Percentiles rank a stretch among this genome's conserved stretches.
Conservation (phyloP, 345 rosid species). For the Reutealis trisperma region DNA sequence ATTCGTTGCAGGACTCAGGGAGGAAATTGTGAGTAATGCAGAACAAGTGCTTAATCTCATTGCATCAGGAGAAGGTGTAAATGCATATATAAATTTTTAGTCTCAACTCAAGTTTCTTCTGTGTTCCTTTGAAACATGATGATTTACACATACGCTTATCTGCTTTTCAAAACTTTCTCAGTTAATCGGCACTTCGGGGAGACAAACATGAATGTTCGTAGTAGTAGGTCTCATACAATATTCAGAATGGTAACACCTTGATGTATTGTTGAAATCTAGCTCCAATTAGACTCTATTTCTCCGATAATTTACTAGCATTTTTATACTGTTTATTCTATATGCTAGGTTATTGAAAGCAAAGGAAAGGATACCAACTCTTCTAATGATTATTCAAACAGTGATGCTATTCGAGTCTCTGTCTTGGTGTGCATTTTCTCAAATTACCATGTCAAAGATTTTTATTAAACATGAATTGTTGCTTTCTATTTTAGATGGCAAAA, state of each 20-base stretch:
- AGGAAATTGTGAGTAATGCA: conserved; percentile 77
- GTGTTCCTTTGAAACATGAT: conserved; percentile 2
- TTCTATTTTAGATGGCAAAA: conserved; percentile 1
- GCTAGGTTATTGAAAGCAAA: conserved; percentile 89
- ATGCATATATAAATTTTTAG: conserved; percentile 11
- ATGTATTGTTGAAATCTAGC: not conserved
- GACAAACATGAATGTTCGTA: conserved; percentile 93
- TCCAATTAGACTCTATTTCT: not conserved
- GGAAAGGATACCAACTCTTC: conserved; percentile 49
- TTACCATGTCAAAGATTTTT: not conserved
- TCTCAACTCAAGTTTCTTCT: not conserved
- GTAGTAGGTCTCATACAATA: conserved; percentile 97
- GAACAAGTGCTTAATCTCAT: conserved; percentile 83
- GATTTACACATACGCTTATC: not conserved
- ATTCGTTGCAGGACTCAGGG: conserved; percentile 83
- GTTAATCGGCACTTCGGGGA: conserved; percentile 93
- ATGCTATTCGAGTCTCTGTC: conserved; percentile 84
- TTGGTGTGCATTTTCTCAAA: conserved; percentile 52
- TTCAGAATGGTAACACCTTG: conserved; percentile 75
- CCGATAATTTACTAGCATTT: not conserved
- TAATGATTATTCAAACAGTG: conserved; percentile 40
- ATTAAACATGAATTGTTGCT: not conserved
- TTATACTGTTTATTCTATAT: conserved; percentile 5
- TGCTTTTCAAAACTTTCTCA: conserved; percentile 19
- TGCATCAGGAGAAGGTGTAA: conserved; percentile 87